These are phyloP conservation scores for Aspergillus carlsbadensis DNA, from an alignment of 495 filamentous ascomycete species.

Conservation along the genomic window DNA sequence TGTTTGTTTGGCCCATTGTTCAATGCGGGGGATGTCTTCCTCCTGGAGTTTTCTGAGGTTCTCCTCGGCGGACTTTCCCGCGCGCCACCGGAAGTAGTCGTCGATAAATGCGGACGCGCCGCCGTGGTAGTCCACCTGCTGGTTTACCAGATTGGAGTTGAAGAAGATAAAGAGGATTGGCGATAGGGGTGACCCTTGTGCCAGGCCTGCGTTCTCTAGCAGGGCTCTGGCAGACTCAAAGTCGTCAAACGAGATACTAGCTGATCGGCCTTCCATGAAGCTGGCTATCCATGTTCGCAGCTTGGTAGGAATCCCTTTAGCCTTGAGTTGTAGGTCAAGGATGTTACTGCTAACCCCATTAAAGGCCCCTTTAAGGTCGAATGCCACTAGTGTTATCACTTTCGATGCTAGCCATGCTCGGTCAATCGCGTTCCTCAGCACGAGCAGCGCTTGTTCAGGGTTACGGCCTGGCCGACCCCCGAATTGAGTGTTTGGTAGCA, in stretches of 20 bases:
- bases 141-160: conserved; percentile 27
- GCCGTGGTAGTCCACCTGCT: conserved; percentile 18
- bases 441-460: conserved; percentile 25
- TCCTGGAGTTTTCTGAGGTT: conserved; percentile 20
- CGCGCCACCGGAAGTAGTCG: conserved; percentile 24
- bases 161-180: conserved; percentile 31
- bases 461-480: conserved; percentile 23
- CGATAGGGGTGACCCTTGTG: conserved; percentile 27
- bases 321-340: conserved; percentile 20
- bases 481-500: conserved; percentile 28
- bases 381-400: conserved; percentile 23
- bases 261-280: conserved; percentile 24
- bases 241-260: conserved; percentile 27
- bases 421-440: conserved; percentile 25
- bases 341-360: conserved; percentile 26
- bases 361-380: conserved; percentile 32
- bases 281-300: conserved; percentile 23
- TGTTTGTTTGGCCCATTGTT: conserved; percentile 12
- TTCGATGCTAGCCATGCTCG: conserved; percentile 21
- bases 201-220: conserved; percentile 25
- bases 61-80: conserved; percentile 15
- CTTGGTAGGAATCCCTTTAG: conserved; percentile 20
- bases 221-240: conserved; percentile 10
- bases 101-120: conserved; percentile 27
- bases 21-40: conserved; percentile 23